phyloP scores from a whole-genome alignment of 2,329 filamentous ascomycete species.

The Microdochium paspali region DNA sequence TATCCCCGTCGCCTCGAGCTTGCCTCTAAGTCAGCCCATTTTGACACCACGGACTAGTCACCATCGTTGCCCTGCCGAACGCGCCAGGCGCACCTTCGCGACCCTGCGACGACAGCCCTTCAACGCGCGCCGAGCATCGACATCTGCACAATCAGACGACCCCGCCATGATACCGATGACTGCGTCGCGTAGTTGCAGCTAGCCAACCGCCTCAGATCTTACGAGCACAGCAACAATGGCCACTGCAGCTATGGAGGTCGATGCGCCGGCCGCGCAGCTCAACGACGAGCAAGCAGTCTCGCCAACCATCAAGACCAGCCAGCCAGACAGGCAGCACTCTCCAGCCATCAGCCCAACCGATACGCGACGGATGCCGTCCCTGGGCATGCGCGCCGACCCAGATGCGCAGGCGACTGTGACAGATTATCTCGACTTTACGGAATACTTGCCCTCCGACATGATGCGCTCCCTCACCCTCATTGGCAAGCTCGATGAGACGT shows the following conservation, averaged over 20 bases:
- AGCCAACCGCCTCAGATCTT: constrained; percentile 1
- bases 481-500: constrained; percentile 51
- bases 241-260: constrained; percentile 1
- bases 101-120: not conserved
- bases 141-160: not conserved
- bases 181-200: not conserved
- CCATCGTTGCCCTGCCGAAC: no score
- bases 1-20: no score
- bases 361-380: constrained; percentile 27
- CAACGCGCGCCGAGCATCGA: not conserved
- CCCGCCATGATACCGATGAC: not conserved
- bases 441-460: constrained; percentile 60
- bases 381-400: constrained; percentile 48
- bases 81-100: not conserved
- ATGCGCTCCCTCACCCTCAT: constrained; percentile 57
- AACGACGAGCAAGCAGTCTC: constrained; percentile 18
- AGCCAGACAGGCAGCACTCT: constrained; percentile 11
- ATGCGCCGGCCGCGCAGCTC: constrained; percentile 5
- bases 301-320: constrained; percentile 20
- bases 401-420: constrained; percentile 62
- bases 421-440: constrained; percentile 61
- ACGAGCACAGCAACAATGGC: constrained; percentile 7
- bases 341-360: constrained; percentile 19
- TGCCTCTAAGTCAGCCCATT: no score
- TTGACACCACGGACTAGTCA: no score